phyloP scores from a whole-genome alignment of 805 yeast genomes.

The Metschnikowia corniflorae region DNA sequence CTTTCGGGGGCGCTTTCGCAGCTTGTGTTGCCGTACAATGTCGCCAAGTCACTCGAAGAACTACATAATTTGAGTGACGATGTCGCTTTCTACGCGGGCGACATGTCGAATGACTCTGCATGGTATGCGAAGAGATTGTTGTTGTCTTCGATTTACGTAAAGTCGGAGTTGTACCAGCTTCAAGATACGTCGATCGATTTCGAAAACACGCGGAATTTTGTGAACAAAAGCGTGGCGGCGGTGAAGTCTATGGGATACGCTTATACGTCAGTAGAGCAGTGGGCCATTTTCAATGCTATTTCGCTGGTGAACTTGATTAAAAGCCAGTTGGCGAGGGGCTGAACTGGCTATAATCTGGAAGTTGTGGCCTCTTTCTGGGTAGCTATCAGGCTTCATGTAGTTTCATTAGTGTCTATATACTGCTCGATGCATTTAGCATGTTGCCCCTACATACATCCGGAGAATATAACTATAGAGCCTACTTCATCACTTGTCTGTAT shows the following conservation, averaged over 20 bases:
- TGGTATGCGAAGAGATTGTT: constrained; percentile 91
- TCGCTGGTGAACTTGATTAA: constrained; percentile 64
- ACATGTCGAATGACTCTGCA: constrained; percentile 71
- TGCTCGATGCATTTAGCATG: too few relatives aligned
- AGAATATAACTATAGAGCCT: too few relatives aligned
- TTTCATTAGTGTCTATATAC: too few relatives aligned
- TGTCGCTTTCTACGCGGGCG: constrained; percentile 75
- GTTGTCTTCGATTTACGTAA: constrained; percentile 65
- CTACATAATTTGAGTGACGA: constrained; percentile 80
- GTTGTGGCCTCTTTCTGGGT: too few relatives aligned
- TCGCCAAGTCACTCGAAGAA: constrained; percentile 56
- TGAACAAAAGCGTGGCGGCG: constrained; percentile 53
- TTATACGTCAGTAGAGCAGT: constrained; percentile 68
- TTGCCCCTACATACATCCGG: too few relatives aligned
- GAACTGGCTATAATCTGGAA: too few relatives aligned
- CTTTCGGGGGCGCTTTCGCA: constrained; percentile 54
- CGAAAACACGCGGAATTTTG: constrained; percentile 59
- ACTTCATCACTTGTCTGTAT: too few relatives aligned
- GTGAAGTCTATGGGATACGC: constrained; percentile 55
- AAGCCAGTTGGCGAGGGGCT: constrained; percentile 64
- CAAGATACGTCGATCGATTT: constrained; percentile 61
- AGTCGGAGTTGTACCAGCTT: constrained; percentile 76
- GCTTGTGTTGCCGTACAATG: constrained; percentile 62
- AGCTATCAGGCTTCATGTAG: too few relatives aligned
- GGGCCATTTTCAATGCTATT: constrained; percentile 66